Evolutionary conservation across 140 eudicot species (phyloP).

Genomic region (Senecio squalidus): DNA sequence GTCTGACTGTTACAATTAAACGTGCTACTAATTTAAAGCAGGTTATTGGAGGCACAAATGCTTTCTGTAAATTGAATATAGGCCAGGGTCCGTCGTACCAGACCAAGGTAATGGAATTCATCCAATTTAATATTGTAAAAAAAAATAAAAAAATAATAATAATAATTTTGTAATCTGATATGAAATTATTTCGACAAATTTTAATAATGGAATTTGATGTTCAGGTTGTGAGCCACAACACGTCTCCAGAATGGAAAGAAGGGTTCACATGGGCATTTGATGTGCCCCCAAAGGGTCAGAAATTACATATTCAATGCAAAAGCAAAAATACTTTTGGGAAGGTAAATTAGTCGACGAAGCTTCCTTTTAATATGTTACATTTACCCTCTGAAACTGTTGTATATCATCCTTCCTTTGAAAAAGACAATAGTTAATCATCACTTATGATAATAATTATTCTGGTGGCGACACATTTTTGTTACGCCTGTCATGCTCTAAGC

Average conservation of each 20-base stretch:
- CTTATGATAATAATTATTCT: neutral
- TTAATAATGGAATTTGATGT: neutral
- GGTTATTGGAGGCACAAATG: constrained; percentile 60
- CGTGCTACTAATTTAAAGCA: constrained; percentile 72
- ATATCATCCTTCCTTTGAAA: neutral
- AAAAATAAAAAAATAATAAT: too few relatives aligned
- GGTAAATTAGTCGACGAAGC: constrained; percentile 33
- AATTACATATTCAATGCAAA: constrained; percentile 63
- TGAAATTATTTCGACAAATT: neutral
- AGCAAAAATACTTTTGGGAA: constrained; percentile 74
- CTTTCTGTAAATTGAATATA: constrained; percentile 61
- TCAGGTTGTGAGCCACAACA: constrained; percentile 56
- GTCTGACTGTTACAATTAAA: constrained; percentile 60
- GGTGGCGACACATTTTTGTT: neutral
- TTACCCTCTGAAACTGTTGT: neutral
- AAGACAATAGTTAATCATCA: neutral
- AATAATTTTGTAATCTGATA: neutral
- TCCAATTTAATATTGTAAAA: neutral
- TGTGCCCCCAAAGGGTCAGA: constrained; percentile 85
- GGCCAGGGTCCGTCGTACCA: constrained; percentile 72
- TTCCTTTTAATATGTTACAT: neutral
- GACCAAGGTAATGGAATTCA: constrained; percentile 52
- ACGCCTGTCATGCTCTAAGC: too few relatives aligned
- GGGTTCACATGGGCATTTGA: constrained; percentile 82
- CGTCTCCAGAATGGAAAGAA: constrained; percentile 80